Percentiles rank a stretch among this genome's conserved stretches.
phyloP scores from a whole-genome alignment of 108 stramenopile species.

The Discostella stelligeroides region DNA sequence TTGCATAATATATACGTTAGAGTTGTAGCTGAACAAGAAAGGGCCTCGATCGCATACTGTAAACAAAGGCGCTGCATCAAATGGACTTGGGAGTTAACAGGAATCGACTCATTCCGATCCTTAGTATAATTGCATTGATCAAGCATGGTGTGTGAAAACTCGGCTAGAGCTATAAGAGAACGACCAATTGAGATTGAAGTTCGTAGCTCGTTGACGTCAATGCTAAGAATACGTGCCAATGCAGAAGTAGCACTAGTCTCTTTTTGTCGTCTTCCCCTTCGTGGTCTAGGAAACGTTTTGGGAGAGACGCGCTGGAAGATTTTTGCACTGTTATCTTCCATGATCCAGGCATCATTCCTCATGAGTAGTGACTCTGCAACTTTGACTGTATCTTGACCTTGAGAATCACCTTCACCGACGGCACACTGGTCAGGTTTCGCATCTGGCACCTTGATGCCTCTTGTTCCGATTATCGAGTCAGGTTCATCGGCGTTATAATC shows the following conservation, averaged over 20 bases:
- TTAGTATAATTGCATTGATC: constrained; percentile 2
- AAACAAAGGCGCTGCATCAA: constrained; percentile 26
- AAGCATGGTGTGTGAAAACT: constrained; percentile 1
- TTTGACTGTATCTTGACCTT: not conserved
- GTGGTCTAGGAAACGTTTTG: constrained; percentile 4
- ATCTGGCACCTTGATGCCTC: not conserved
- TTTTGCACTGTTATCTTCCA: constrained; percentile 5
- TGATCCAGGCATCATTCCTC: constrained; percentile 29
- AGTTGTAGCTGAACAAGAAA: constrained; percentile 24
- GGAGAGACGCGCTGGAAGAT: constrained; percentile 7
- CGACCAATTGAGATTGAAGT: constrained; percentile 13
- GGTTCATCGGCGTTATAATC: not conserved
- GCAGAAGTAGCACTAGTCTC: constrained; percentile 1
- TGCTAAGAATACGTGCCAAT: constrained; percentile 22
- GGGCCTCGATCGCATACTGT: constrained; percentile 33
- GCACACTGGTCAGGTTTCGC: too few species aligned
- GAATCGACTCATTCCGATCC: constrained; percentile 12
- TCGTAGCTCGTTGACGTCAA: constrained; percentile 16
- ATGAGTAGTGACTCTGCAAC: constrained; percentile 27
- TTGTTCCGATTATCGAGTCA: not conserved
- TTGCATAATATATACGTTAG: constrained; percentile 28
- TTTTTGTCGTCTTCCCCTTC: constrained; percentile 12
- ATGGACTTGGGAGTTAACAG: constrained; percentile 16
- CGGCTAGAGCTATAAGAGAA: constrained; percentile 11
- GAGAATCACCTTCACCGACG: too few species aligned